Base-by-base conservation (phyloP, 352 stramenopile species). In the Phytophthora cryptogea region DNA sequence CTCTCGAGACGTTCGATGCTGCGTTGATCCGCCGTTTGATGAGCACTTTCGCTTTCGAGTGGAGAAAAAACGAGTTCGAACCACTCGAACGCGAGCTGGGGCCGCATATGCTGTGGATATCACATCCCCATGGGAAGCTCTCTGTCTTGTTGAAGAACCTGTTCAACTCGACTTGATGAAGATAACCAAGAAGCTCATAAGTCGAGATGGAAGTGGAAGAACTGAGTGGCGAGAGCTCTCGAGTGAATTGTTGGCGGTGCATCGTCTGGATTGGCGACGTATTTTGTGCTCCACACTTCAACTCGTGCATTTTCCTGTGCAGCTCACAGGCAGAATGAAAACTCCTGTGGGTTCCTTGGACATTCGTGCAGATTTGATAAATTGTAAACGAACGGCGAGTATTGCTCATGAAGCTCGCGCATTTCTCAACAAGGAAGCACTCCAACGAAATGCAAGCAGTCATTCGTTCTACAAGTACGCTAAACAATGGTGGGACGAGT, bases 401-500 rank as follows among this genome's bases (percentile, higher is more conserved):
- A 74, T 88, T 10, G 67, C 74, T 11, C 77, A 68, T 9, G 71
- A 92, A 13, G 69, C 72, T 5, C 51, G 69, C 1, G 16, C 55
- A 1, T 83, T 79, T 16, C 67, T 96, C 2, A 80, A 76, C 51
- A 86, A 82, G 46, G 79, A 90, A 17, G 55, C 69, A 14, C 48
- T 90, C 10, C 70, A 80, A 44, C 65, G 49, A 7, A 90, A 91
- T 37, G 72, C 72, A 5, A 69, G 72, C 10, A 76, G 71, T 8
- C 78, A 88, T 16, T 67, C 71, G 23, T 94, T 96, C 43, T 94
- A 90, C 55, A 80, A 92, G 58, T 85, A 92, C 52, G 83, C 84
- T 4, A 91, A 90, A 43, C 72, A 84, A 33, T 96, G 88, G 88
- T 96, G 88, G 88, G 70, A 90, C 6, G 83, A 93, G 41, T 93